phyloP scores from a whole-genome alignment of 169 alveolate species.

The Amoebophrya sp. region DNA sequence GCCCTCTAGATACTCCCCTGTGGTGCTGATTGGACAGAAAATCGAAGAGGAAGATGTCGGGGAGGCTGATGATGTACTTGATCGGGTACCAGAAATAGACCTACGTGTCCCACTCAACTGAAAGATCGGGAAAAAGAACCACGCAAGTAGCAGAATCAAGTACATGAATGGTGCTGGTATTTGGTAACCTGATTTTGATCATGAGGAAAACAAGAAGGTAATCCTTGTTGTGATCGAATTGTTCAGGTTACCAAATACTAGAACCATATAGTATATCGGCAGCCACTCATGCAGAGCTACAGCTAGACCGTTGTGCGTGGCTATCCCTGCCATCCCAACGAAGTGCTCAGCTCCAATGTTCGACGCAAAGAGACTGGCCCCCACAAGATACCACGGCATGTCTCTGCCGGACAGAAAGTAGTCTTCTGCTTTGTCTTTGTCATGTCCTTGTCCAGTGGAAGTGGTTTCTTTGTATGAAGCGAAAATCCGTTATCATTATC shows the following conservation, averaged over 20 bases:
- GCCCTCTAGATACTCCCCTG: slow-evolving; percentile 1
- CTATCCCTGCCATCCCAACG: background rate
- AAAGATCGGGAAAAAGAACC: background rate
- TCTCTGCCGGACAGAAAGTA: background rate
- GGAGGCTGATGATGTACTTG: too few relatives aligned
- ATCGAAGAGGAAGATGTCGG: too few relatives aligned
- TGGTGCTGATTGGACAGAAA: background rate
- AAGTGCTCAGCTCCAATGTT: slow-evolving; percentile 1
- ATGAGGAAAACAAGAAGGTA: too few relatives aligned
- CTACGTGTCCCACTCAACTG: background rate
- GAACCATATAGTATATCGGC: background rate
- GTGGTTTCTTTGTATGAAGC: too few relatives aligned
- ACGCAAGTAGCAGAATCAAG: background rate
- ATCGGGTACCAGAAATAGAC: background rate
- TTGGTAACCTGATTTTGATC: too few relatives aligned
- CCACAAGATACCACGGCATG: slow-evolving; percentile 1
- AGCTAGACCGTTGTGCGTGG: background rate
- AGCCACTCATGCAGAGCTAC: background rate
- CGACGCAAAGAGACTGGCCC: background rate
- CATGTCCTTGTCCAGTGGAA: too few relatives aligned
- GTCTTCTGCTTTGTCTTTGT: background rate
- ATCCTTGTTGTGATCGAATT: too few relatives aligned
- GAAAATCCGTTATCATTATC: too few relatives aligned
- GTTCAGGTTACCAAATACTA: too few relatives aligned
- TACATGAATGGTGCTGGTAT: too few relatives aligned